Conservation (phyloP, 2,329 filamentous ascomycete species). For the Juglanconis sp. region DNA sequence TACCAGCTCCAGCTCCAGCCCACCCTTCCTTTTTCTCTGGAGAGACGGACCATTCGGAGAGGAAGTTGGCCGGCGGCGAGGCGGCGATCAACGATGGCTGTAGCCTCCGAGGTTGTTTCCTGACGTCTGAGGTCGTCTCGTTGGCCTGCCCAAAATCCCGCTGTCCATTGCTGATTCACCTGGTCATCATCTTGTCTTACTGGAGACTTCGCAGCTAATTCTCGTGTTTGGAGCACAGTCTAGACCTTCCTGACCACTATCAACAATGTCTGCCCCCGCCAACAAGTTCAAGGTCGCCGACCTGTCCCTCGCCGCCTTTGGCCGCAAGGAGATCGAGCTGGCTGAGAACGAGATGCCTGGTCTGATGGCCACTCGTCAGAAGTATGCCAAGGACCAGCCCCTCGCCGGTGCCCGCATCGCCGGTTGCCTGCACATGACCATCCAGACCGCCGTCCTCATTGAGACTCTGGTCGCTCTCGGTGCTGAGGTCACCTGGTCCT, state of each 20-base stretch:
- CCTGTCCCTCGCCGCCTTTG: conserved; percentile 95
- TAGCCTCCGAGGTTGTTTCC: no score
- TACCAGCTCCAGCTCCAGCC: no score
- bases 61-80: no score
- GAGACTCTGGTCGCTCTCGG: conserved; percentile 93
- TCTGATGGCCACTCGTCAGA: conserved; percentile 89
- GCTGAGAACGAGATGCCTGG: conserved; percentile 97
- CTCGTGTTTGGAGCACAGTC: no score
- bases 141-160: no score
- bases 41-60: no score
- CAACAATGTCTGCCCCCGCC: conserved; percentile 72
- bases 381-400: conserved; percentile 92
- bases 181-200: no score
- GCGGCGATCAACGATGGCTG: no score
- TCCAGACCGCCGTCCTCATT: conserved; percentile 98
- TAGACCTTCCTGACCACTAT: background rate
- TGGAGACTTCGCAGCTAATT: no score
- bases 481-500: conserved; percentile 98
- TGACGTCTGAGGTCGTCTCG: no score
- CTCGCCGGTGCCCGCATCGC: conserved; percentile 93
- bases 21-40: background rate
- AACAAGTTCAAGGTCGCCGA: conserved; percentile 98
- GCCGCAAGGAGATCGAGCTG: conserved; percentile 97
- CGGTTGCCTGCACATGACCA: conserved; percentile 99
- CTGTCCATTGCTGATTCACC: no score